Evolutionary conservation across 1,284 basidiomycete species (phyloP).

Genomic region (Tremellales sp.): DNA sequence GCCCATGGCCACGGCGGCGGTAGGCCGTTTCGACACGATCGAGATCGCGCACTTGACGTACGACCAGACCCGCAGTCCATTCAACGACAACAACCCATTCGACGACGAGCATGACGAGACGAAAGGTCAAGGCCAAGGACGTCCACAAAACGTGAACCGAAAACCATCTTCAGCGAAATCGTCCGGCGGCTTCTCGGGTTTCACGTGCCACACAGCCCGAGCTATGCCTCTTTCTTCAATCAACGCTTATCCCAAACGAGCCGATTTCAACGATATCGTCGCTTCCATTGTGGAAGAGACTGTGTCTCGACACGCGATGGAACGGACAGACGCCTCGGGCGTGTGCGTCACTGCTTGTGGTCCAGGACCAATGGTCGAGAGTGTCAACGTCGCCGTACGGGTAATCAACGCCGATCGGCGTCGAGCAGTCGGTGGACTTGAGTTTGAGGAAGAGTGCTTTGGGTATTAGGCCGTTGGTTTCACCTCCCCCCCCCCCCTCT

Average conservation of each 20-base stretch:
- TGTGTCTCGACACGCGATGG: constrained; percentile 14
- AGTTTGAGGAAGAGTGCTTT: constrained; percentile 43
- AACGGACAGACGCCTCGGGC: constrained; percentile 22
- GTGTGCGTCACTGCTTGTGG: constrained; percentile 40
- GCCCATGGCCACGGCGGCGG: not conserved
- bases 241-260: constrained; percentile 24
- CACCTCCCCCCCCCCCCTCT: no score
- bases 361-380: constrained; percentile 32
- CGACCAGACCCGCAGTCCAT: not conserved
- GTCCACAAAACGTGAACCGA: not conserved
- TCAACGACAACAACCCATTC: not conserved
- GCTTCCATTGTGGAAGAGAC: constrained; percentile 24
- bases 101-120: not conserved
- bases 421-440: constrained; percentile 33
- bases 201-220: constrained; percentile 19
- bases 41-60: not conserved
- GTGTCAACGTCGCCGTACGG: constrained; percentile 25
- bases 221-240: constrained; percentile 17
- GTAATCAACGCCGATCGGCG: constrained; percentile 22
- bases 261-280: constrained; percentile 24
- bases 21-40: not conserved
- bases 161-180: constrained; percentile 13
- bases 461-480: constrained; percentile 13
- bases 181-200: not conserved
- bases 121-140: not conserved